These are phyloP conservation scores for Globisporangium canariense DNA, from an alignment of 352 stramenopile species.

Conservation along the genomic window DNA sequence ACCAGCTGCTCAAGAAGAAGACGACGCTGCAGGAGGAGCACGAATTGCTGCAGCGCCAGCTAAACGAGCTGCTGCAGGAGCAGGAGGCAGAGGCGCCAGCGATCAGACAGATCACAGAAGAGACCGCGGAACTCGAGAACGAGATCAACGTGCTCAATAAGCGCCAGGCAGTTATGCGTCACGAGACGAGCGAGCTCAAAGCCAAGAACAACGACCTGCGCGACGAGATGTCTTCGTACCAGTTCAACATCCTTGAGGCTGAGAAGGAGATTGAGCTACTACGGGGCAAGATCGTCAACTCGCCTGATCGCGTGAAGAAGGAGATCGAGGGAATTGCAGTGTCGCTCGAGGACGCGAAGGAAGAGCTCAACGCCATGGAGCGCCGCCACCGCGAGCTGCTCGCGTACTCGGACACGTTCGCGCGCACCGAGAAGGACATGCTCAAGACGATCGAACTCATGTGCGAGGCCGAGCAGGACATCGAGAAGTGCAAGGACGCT, in stretches of 20 bases:
- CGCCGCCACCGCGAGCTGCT: slow-evolving; percentile 52
- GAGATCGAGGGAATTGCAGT: slow-evolving; percentile 56
- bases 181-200: slow-evolving; percentile 84
- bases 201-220: slow-evolving; percentile 74
- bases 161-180: slow-evolving; percentile 81
- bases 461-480: slow-evolving; percentile 57
- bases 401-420: slow-evolving; percentile 62
- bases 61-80: slow-evolving; percentile 57
- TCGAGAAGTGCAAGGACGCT: slow-evolving; percentile 59
- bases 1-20: slow-evolving; percentile 44
- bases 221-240: slow-evolving; percentile 59
- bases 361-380: slow-evolving; percentile 65
- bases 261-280: slow-evolving; percentile 81
- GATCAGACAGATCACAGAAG: slow-evolving; percentile 60
- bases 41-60: slow-evolving; percentile 51
- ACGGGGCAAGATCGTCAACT: slow-evolving; percentile 86
- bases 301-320: slow-evolving; percentile 80
- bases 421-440: slow-evolving; percentile 67
- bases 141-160: slow-evolving; percentile 92
- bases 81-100: slow-evolving; percentile 52
- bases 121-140: slow-evolving; percentile 80
- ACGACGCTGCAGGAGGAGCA: slow-evolving; percentile 59
- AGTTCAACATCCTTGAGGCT: slow-evolving; percentile 83
- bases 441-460: slow-evolving; percentile 59
- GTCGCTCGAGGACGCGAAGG: slow-evolving; percentile 68